Evolutionary conservation across 1,284 basidiomycete genomes (phyloP).

Genomic region (Mrakiaceae sp.): DNA sequence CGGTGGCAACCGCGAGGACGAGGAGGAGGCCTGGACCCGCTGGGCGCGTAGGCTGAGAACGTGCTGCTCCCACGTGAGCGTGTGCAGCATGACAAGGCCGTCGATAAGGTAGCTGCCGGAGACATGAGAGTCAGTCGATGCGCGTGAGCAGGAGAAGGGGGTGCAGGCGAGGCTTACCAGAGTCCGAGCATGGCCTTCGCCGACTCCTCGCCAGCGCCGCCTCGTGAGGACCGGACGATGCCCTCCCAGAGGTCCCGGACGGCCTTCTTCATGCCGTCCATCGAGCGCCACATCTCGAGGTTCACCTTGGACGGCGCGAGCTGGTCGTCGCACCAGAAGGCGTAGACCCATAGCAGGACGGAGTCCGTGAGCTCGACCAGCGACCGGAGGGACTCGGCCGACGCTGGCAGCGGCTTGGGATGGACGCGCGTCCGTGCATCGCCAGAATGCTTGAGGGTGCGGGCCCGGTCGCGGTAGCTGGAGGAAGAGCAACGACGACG

Average conservation of each 20-base stretch:
- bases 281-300: constrained; percentile 23
- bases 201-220: constrained; percentile 19
- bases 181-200: constrained; percentile 31
- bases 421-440: constrained; percentile 11
- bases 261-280: constrained; percentile 25
- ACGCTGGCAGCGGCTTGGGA: not conserved
- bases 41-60: constrained; percentile 22
- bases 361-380: constrained; percentile 39
- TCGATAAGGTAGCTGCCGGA: constrained; percentile 29
- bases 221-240: constrained; percentile 17
- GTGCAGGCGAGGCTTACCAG: constrained; percentile 23
- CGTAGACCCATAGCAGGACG: constrained; percentile 38
- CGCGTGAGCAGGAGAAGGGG: not conserved
- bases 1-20: not conserved
- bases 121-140: not conserved
- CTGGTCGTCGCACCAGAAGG: constrained; percentile 41
- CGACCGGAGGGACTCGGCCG: constrained; percentile 25
- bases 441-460: constrained; percentile 10
- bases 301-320: constrained; percentile 22
- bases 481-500: not conserved
- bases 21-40: not conserved
- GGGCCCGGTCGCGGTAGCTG: constrained; percentile 11
- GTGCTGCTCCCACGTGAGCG: constrained; percentile 24
- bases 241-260: constrained; percentile 26
- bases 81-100: constrained; percentile 28